phyloP scores from a whole-genome alignment of 192 early-diverging fungal genomes.

The Backusella tuberculispora region DNA sequence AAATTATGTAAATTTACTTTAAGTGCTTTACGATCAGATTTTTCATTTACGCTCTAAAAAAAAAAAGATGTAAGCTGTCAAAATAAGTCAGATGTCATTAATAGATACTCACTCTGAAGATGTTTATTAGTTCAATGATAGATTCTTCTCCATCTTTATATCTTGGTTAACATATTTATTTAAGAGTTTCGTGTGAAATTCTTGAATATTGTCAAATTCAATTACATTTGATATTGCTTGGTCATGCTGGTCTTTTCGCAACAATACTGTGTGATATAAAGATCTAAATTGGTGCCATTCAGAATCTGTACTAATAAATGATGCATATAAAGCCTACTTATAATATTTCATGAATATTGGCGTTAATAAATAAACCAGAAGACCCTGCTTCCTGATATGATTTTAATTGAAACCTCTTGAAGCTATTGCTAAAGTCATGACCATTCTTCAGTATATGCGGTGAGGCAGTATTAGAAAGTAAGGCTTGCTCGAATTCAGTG shows the following conservation, averaged over 20 bases:
- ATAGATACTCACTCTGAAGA: conserved; percentile 25
- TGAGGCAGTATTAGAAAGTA: conserved; percentile 17
- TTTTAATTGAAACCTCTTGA: conserved; percentile 22
- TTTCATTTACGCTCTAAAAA: conserved; percentile 28
- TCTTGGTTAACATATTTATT: conserved; percentile 18
- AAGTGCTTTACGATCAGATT: conserved; percentile 26
- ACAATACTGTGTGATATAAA: conserved; percentile 29
- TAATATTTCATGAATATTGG: conserved; percentile 26
- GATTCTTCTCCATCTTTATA: conserved; percentile 24
- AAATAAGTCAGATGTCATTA: conserved; percentile 20
- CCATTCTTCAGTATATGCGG: conserved; percentile 22
- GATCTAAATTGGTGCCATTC: conserved; percentile 24
- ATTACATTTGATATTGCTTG: conserved; percentile 22
- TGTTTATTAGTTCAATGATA: conserved; percentile 17
- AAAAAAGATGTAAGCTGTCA: conserved; percentile 21
- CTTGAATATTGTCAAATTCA: conserved; percentile 23
- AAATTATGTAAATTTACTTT: conserved; percentile 23
- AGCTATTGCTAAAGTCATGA: conserved; percentile 8
- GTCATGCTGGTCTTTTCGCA: conserved; percentile 22
- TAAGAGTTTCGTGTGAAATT: conserved; percentile 22
- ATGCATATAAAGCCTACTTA: conserved; percentile 19
- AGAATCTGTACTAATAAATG: conserved; percentile 24
- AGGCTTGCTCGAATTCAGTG: conserved; percentile 7
- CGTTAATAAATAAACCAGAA: conserved; percentile 26
- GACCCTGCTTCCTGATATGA: conserved; percentile 22